Percentiles rank a stretch among this genome's conserved stretches.
phyloP scores from a whole-genome alignment of 805 yeast species.

The Barnettozyma californica region DNA sequence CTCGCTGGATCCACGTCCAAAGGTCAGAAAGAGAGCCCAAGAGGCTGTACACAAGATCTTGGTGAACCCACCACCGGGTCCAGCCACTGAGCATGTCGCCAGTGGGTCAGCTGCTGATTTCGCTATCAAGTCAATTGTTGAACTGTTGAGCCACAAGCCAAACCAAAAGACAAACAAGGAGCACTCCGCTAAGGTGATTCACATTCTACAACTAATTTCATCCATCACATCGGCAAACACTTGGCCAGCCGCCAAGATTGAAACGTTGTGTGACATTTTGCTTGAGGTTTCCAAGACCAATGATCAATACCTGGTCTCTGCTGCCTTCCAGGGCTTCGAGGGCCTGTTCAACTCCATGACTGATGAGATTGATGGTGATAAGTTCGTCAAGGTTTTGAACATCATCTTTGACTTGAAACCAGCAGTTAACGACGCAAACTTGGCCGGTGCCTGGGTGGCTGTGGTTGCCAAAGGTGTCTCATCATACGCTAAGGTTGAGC shows the following conservation, averaged over 20 bases:
- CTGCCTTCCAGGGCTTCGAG: slow-evolving; percentile 81
- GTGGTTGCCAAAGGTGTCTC: slow-evolving; percentile 79
- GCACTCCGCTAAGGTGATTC: slow-evolving; percentile 56
- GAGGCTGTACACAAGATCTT: slow-evolving; percentile 75
- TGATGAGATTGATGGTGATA: slow-evolving; percentile 54
- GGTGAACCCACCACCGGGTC: slow-evolving; percentile 64
- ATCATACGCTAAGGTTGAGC: slow-evolving; percentile 48
- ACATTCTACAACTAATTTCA: slow-evolving; percentile 69
- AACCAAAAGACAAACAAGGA: slow-evolving; percentile 41
- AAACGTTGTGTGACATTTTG: slow-evolving; percentile 68
- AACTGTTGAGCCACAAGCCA: slow-evolving; percentile 33
- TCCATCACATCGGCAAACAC: slow-evolving; percentile 65
- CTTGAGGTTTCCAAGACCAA: slow-evolving; percentile 73
- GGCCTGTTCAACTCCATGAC: slow-evolving; percentile 67
- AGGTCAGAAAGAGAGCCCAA: slow-evolving; percentile 90
- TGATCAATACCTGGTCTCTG: slow-evolving; percentile 78
- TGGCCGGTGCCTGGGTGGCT: slow-evolving; percentile 94
- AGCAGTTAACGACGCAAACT: slow-evolving; percentile 70
- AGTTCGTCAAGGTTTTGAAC: slow-evolving; percentile 58
- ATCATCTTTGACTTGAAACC: slow-evolving; percentile 79
- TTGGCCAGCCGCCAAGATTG: slow-evolving; percentile 76
- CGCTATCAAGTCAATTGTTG: slow-evolving; percentile 50
- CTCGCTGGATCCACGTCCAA: slow-evolving; percentile 85
- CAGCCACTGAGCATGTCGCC: slow-evolving; percentile 74
- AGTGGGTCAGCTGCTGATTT: slow-evolving; percentile 64